Evolutionary conservation across 2,329 filamentous ascomycete species (phyloP).

Genomic region (Dactylellina haptotyla): DNA sequence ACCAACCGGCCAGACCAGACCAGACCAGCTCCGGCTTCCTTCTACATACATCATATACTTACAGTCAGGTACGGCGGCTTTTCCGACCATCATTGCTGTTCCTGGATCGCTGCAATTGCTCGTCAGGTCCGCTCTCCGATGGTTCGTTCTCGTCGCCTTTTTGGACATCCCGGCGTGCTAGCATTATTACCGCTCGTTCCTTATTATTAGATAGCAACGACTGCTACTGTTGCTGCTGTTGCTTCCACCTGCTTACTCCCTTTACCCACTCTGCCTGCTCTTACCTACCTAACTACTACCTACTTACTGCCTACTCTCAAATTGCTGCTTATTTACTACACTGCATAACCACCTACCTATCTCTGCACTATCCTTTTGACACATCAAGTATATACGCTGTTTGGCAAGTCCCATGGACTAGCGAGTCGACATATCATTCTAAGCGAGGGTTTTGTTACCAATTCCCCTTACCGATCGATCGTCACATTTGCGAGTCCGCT

Average conservation of each 20-base stretch:
- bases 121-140: conserved; percentile 29
- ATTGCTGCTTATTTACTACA: background rate
- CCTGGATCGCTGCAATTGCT: conserved; percentile 35
- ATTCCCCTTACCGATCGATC: background rate
- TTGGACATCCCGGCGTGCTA: conserved; percentile 25
- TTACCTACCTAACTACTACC: background rate
- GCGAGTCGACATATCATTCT: background rate
- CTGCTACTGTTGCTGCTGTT: background rate
- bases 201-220: conserved; percentile 26
- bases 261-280: conserved; percentile 9
- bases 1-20: background rate
- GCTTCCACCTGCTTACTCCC: conserved; percentile 25
- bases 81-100: conserved; percentile 37
- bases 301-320: background rate
- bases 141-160: conserved; percentile 5
- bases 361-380: background rate
- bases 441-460: background rate
- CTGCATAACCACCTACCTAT: conserved; percentile 1
- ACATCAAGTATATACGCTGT: background rate
- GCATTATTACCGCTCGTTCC: conserved; percentile 9
- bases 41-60: background rate
- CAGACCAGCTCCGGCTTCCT: too few species aligned
- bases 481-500: background rate
- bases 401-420: background rate
- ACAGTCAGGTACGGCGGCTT: conserved; percentile 45